These are phyloP conservation scores for Capsicum pubescens DNA, from an alignment of 257 asterid genomes.

Conservation along the genomic window DNA sequence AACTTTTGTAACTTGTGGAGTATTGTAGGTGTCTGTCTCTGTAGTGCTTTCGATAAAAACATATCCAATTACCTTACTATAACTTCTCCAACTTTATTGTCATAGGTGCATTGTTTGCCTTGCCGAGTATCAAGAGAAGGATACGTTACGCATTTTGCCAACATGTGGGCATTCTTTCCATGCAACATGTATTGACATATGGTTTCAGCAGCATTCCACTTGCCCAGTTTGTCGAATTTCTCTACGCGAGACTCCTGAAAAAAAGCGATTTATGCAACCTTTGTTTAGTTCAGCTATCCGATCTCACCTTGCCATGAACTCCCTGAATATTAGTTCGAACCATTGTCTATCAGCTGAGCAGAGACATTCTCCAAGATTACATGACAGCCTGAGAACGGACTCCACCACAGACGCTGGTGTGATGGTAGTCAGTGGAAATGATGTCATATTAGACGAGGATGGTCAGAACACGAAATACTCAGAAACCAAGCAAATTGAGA, in stretches of 20 bases:
- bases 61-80: neutral
- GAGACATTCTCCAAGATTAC: slow-evolving; percentile 40
- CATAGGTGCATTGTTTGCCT: slow-evolving; percentile 85
- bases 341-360: slow-evolving; percentile 45
- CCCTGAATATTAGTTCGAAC: slow-evolving; percentile 43
- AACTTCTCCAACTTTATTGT: neutral
- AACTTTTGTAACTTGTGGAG: neutral
- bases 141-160: slow-evolving; percentile 66
- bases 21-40: neutral
- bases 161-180: slow-evolving; percentile 81
- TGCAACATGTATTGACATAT: slow-evolving; percentile 70
- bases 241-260: slow-evolving; percentile 61
- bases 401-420: slow-evolving; percentile 34
- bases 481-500: slow-evolving; percentile 44
- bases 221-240: slow-evolving; percentile 93
- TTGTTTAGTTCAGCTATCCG: slow-evolving; percentile 74
- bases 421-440: slow-evolving; percentile 35
- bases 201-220: slow-evolving; percentile 79
- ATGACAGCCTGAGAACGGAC: slow-evolving; percentile 38
- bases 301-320: slow-evolving; percentile 48
- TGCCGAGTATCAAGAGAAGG: slow-evolving; percentile 70
- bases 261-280: slow-evolving; percentile 66
- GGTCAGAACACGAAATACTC: slow-evolving; percentile 35
- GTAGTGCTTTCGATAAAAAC: neutral
- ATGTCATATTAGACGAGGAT: slow-evolving; percentile 28